phyloP scores from a whole-genome alignment of 495 filamentous ascomycete species.

The Recurvomyces mirabilis region DNA sequence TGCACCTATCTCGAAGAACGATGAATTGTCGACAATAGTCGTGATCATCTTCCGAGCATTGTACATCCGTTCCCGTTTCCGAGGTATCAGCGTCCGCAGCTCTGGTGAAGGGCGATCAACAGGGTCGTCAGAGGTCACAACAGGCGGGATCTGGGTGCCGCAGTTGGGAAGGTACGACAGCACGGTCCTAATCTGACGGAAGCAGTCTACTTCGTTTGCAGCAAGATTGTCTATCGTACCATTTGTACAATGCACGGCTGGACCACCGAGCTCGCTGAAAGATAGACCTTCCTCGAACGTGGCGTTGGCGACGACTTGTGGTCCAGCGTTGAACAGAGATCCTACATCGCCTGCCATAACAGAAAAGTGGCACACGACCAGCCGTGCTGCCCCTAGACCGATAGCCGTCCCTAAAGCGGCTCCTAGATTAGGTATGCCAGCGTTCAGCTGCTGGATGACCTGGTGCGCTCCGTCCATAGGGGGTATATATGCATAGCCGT shows the following conservation, averaged over 20 bases:
- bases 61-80: slow-evolving; percentile 49
- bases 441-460: slow-evolving; percentile 43
- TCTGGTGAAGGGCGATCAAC: slow-evolving; percentile 36
- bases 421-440: slow-evolving; percentile 47
- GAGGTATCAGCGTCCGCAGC: slow-evolving; percentile 46
- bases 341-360: slow-evolving; percentile 56
- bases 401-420: slow-evolving; percentile 53
- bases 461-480: slow-evolving; percentile 40
- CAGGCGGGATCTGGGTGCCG: slow-evolving; percentile 42
- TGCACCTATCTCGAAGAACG: slow-evolving; percentile 52
- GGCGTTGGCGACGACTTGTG: slow-evolving; percentile 47
- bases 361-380: slow-evolving; percentile 51
- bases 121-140: slow-evolving; percentile 37
- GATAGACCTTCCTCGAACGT: slow-evolving; percentile 50
- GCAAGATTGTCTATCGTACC: slow-evolving; percentile 57
- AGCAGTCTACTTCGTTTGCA: slow-evolving; percentile 47
- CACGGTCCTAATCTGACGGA: slow-evolving; percentile 46
- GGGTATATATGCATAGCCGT: slow-evolving; percentile 47
- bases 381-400: slow-evolving; percentile 50
- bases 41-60: slow-evolving; percentile 45
- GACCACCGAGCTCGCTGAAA: slow-evolving; percentile 45
- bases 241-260: slow-evolving; percentile 50
- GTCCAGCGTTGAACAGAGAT: slow-evolving; percentile 51
- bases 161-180: slow-evolving; percentile 46
- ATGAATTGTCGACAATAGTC: slow-evolving; percentile 42